Evolutionary conservation across 768 basidiomycete genomes (phyloP).

Genomic region (Mycena leptocephala): DNA sequence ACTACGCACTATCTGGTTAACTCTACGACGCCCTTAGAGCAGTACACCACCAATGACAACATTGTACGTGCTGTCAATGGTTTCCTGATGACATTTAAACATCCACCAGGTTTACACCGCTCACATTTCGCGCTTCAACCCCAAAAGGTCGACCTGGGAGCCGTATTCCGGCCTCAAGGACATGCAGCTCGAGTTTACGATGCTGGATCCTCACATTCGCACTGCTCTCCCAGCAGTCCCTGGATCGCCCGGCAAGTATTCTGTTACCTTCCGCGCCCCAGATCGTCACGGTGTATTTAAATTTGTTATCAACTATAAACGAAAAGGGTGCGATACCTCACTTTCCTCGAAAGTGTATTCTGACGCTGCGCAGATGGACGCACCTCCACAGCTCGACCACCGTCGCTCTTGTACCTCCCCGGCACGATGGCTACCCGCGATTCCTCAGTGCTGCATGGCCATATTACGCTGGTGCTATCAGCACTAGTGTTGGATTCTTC

Average conservation of each 20-base stretch:
- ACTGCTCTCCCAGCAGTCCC: conserved; percentile 77
- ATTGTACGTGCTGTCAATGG: conserved; percentile 65
- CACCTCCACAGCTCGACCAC: conserved; percentile 81
- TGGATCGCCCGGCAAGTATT: conserved; percentile 78
- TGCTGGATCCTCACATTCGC: conserved; percentile 98
- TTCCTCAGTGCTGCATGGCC: conserved; percentile 98
- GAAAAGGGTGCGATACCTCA: conserved; percentile 75
- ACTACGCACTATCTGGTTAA: conserved; percentile 83
- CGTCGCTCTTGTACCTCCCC: conserved; percentile 91
- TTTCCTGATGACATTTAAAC: neutral
- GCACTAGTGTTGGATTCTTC: conserved; percentile 89
- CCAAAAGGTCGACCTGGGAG: conserved; percentile 72
- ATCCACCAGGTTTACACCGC: conserved; percentile 77
- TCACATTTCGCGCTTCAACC: conserved; percentile 79
- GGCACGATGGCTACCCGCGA: conserved; percentile 96
- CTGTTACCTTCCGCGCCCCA: conserved; percentile 89
- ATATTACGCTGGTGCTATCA: conserved; percentile 93
- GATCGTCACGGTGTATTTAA: conserved; percentile 99
- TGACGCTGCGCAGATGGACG: conserved; percentile 69
- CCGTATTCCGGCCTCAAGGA: conserved; percentile 83
- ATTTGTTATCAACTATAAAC: conserved; percentile 92
- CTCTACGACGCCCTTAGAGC: conserved; percentile 72
- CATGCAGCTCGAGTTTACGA: conserved; percentile 96
- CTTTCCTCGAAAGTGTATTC: neutral
- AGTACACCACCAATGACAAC: conserved; percentile 91